Evolutionary conservation across 2,329 filamentous ascomycete species (phyloP), one percentile per base, ranked within the genome.

Genomic region (Pezicula carpinea): DNA sequence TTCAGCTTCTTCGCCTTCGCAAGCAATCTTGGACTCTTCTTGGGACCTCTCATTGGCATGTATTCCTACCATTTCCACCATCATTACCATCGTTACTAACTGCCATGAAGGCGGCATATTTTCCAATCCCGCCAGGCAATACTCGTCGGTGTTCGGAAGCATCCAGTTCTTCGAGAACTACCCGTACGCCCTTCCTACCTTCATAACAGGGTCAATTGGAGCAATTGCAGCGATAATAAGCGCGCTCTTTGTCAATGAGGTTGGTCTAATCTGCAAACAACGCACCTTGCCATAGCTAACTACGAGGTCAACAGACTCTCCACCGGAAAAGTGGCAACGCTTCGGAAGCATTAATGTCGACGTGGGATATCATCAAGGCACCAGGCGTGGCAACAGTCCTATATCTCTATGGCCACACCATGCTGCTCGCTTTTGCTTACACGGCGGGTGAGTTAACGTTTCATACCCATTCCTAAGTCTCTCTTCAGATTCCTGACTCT

Each of bases 1-100:
- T 93, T 91, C 59, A 83, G 83, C 59, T 86, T 81, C 71, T 91
- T 91, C 60, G 85, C 86, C 8, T 88, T 92, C 59, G 72, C 77
- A 0, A 80, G 81, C 4, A 92, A 92, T 54, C 18, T 91, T 7
- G 88, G 88, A 4, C 81, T 92, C 38, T 81, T 89, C 48, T 23
- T 89, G 2, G 88, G 87, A 0, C 85, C 87, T 3, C 34, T 62
- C 14, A 50, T 64, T 44, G 60, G 60, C 60, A 53, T 15, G 35
- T 40, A 15, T 6, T 31, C 17, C 8, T n/a, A 6, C 5, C 18
- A 58, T 88, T 7, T 59, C 89, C 17, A 72, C 69, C 69, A 51
- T 39, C 53, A 48, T 6, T 10, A 39, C n/a, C 13, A 39, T 22
- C n/a, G 31, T 15, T n/a, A 31, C 46, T 39, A 32, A 57, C 19